Percentiles rank a stretch among this genome's conserved stretches.
Conservation (phyloP, 73 alveolate genomes). For the Effrenium voratum region DNA sequence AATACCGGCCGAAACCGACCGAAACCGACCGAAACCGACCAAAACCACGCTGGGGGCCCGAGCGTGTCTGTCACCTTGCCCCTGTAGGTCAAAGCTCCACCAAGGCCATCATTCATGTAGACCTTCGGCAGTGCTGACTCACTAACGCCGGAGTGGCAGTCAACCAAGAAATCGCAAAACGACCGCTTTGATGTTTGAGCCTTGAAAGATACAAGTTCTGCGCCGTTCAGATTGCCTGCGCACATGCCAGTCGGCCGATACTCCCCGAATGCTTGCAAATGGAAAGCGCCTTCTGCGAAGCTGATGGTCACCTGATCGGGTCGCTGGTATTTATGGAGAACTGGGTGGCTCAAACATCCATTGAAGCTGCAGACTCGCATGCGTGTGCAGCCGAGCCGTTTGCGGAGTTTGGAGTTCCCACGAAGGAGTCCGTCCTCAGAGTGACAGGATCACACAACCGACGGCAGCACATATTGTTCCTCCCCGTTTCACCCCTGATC, state of each 20-base stretch:
- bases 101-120: slow-evolving; percentile 81
- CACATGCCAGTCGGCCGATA: not conserved
- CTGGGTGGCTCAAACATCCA: not conserved
- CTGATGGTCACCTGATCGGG: slow-evolving; percentile 53
- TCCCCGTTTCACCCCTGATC: no score
- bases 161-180: not conserved
- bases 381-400: not conserved
- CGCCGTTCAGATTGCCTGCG: slow-evolving; percentile 48
- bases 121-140: slow-evolving; percentile 7
- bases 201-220: slow-evolving; percentile 82
- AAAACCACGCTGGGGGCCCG: not conserved
- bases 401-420: slow-evolving; percentile 57
- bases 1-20: no score
- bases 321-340: no score
- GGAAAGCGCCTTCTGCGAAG: slow-evolving; percentile 39
- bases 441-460: no score
- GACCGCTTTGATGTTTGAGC: not conserved
- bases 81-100: slow-evolving; percentile 71
- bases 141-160: not conserved
- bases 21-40: no score
- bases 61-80: slow-evolving; percentile 73
- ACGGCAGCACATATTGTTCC: no score
- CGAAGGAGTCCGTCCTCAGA: slow-evolving; percentile 55
- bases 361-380: not conserved
- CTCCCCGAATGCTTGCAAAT: not conserved